Evolutionary conservation across 768 basidiomycete species (phyloP), one percentile per base, ranked within the genome.

Genomic region (Lactifluus piperatus): DNA sequence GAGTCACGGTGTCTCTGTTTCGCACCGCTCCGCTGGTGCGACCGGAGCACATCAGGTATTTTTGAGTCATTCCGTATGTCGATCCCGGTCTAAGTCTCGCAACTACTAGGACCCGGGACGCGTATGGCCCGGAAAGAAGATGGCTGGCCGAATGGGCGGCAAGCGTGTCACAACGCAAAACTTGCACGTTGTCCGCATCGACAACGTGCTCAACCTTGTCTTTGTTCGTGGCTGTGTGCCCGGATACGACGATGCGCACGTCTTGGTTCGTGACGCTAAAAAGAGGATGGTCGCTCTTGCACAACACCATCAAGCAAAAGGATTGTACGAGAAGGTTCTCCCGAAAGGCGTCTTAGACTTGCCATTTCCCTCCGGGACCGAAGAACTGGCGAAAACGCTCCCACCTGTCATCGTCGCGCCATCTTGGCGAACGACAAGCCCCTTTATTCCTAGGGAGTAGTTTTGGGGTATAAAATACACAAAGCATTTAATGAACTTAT

Each of bases 41-140:
- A 94, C 90, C 8, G 97, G 97, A 72, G 88, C 88, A 66, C 91
- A 95, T 71, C 95, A 97, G 78, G 94, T 93, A 64, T 61, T 78
- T 71, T 24, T 20, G 51, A 18, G 41, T 29, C 20, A 16, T 54
- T 5, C 34, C 10, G 24, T 16, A 36, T 16, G 22, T 53, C 18
- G 54, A 22, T 41, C 41, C 45, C 10, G 51, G 48, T 45, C 29
- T 52, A 36, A 52, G 26, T 59, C 67, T 37, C 50, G 58, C 43
- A 48, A 60, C 44, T 10, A 53, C 16, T 61, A 98, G 94, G 94
- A 97, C 67, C 95, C 97, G 26, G 97, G 97, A 48, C 85, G 97
- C 67, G 79, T 97, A 5, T 93, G 90, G 75, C 97, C 97, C 4
- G 97, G 97, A 37, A 97, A 94, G 76, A 98, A 97, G 77, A 97